Conservation (phyloP, 805 yeast genomes). For the Yarrowia sp. region DNA sequence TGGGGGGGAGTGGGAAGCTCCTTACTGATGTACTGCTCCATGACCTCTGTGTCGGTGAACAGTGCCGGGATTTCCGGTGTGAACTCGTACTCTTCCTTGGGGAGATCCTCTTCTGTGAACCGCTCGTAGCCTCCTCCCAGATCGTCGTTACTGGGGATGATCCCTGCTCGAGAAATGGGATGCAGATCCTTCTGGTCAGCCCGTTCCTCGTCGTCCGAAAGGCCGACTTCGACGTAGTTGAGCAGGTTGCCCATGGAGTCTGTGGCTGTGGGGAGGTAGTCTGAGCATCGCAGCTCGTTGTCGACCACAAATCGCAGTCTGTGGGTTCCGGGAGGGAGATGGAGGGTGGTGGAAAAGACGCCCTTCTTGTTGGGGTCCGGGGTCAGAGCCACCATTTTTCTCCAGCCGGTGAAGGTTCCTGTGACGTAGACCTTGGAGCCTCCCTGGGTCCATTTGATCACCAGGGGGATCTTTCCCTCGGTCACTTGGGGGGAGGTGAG, state of each 20-base stretch:
- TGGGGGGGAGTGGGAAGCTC: slow-evolving; percentile 86
- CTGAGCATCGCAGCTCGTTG: slow-evolving; percentile 86
- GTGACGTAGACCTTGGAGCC: slow-evolving; percentile 94
- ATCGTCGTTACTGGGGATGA: slow-evolving; percentile 37
- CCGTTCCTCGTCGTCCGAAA: slow-evolving; percentile 24
- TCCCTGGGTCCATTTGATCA: slow-evolving; percentile 94
- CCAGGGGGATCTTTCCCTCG: slow-evolving; percentile 56
- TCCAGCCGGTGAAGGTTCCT: slow-evolving; percentile 98
- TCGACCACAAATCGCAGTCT: slow-evolving; percentile 92
- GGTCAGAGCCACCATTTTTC: slow-evolving; percentile 91
- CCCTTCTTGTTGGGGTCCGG: slow-evolving; percentile 51
- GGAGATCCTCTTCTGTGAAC: slow-evolving; percentile 79
- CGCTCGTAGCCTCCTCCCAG: slow-evolving; percentile 56
- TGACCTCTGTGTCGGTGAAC: slow-evolving; percentile 55
- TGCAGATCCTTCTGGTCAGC: slow-evolving; percentile 34
- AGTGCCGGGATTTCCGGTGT: slow-evolving; percentile 54
- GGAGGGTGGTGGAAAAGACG: slow-evolving; percentile 48
- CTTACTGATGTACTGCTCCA: slow-evolving; percentile 51
- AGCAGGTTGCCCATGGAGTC: slow-evolving; percentile 96
- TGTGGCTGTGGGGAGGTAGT: slow-evolving; percentile 90
- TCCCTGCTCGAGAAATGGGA: slow-evolving; percentile 36
- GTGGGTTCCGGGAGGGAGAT: slow-evolving; percentile 84
- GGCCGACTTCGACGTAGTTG: slow-evolving; percentile 65
- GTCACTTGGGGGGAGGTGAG: slow-evolving; percentile 43
- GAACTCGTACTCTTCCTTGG: slow-evolving; percentile 80